Evolutionary conservation across 2,329 filamentous ascomycete genomes (phyloP).

Genomic region (Nigrospora sphaerica): DNA sequence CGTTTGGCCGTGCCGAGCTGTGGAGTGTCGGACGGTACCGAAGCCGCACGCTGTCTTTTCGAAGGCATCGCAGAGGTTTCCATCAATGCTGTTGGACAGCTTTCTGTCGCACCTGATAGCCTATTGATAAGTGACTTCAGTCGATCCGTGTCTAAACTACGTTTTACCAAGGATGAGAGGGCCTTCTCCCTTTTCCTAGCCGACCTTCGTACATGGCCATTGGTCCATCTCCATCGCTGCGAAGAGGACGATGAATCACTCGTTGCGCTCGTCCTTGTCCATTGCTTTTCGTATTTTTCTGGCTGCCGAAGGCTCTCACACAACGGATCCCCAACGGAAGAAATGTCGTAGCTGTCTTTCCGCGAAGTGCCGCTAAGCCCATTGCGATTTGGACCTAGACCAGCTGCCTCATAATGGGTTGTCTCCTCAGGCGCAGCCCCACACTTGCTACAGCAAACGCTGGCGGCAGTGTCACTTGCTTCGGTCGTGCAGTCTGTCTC

Average conservation of each 20-base stretch:
- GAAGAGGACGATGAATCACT: background rate
- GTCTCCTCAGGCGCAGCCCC: background rate
- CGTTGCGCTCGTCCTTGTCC: background rate
- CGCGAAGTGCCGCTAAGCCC: background rate
- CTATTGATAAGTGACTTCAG: background rate
- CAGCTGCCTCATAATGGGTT: background rate
- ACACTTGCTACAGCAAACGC: too few relatives aligned
- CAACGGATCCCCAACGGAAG: background rate
- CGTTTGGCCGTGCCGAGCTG: background rate
- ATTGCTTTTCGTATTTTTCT: background rate
- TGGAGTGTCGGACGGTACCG: background rate
- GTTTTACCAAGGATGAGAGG: background rate
- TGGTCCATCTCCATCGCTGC: background rate
- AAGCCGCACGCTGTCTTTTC: conserved; percentile 1
- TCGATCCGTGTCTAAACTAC: background rate
- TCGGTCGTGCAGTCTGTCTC: background rate
- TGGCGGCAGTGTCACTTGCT: background rate
- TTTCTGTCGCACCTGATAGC: background rate
- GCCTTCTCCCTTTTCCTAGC: background rate
- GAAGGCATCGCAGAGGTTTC: background rate
- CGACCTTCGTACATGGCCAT: too few relatives aligned
- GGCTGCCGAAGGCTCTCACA: background rate
- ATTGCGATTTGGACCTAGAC: background rate
- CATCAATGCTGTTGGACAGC: background rate
- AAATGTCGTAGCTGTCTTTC: too few relatives aligned